Conservation (phyloP, 108 stramenopile species). For the Fistulifera pelliculosa region DNA sequence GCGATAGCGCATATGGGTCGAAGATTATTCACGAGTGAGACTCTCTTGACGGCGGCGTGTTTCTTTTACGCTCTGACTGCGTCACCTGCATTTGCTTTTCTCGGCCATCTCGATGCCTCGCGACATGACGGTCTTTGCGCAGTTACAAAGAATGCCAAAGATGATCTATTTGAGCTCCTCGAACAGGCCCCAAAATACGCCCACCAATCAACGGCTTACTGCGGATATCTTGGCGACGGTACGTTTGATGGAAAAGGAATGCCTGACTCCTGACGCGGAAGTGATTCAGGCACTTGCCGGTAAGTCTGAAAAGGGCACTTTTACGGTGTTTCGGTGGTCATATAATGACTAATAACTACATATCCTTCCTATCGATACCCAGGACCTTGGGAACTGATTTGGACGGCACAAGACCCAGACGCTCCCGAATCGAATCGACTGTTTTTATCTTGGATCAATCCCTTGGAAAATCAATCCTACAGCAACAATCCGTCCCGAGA, state of each 20-base stretch:
- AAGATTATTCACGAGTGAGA: too few relatives aligned
- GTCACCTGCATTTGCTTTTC: too few relatives aligned
- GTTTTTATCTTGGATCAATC: slow-evolving; percentile 53
- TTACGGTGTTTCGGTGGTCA: too few relatives aligned
- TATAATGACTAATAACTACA: too few relatives aligned
- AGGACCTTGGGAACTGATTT: slow-evolving; percentile 58
- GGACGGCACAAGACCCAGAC: slow-evolving; percentile 71
- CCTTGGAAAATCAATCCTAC: slow-evolving; percentile 80
- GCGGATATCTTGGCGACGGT: slow-evolving; percentile 39
- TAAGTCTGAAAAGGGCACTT: too few relatives aligned
- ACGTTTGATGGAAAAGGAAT: slow-evolving; percentile 31
- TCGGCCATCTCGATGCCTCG: too few relatives aligned
- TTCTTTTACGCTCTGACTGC: too few relatives aligned
- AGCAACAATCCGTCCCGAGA: slow-evolving; percentile 47
- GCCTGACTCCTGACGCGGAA: slow-evolving; percentile 43
- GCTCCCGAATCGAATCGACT: slow-evolving; percentile 19
- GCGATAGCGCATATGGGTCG: too few relatives aligned
- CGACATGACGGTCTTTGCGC: too few relatives aligned
- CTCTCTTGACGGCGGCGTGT: too few relatives aligned
- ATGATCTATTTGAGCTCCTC: slow-evolving; percentile 6
- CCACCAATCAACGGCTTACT: slow-evolving; percentile 47
- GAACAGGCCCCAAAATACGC: slow-evolving; percentile 21
- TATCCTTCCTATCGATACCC: too few relatives aligned
- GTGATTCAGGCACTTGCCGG: slow-evolving; percentile 44
- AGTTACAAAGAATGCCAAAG: background rate